Base-by-base conservation (phyloP, 2,329 filamentous ascomycete genomes). In the Oidium heveae region DNA sequence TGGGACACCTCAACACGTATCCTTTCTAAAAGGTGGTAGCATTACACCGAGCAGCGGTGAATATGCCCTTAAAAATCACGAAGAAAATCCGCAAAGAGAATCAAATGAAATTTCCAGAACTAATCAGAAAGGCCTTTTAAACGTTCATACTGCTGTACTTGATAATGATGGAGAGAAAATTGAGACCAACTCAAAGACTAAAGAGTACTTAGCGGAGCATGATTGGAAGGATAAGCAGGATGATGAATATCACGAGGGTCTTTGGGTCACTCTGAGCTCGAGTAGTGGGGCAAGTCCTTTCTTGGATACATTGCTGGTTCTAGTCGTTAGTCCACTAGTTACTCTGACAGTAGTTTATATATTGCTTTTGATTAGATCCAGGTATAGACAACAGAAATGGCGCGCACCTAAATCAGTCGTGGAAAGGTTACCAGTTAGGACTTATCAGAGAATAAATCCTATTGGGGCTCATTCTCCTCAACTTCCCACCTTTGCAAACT, bases 371-470 rank as follows among this genome's bases (percentile, higher is more conserved):
- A 72, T 96, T 39, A 82, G 91, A 55, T 88, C 88, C 50, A 82
- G 88, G 57, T 93, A 95, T 61, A 81, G 89, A 53, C 77, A 89
- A 57, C 77, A 89, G 58, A 77, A 89, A 61, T 98, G 91, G 89
- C 79, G 91, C 62, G 91, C 91, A n/a, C 91, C 91, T 5, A 98
- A 98, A 68, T 94, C 86, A 0, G 80, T 98, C 0, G 88, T 98
- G 18, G 88, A 95, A 61, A 81, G 84, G 56, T 74, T 98, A n/a
- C 91, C 91, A 1, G 87, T 98, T 15, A 80, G 89, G 56, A 96
- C 88, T 0, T 98, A 95, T 64, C 88, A 94, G 62, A 94, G 88
- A 0, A 84, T 94, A 37, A 71, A 76, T 2, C 74, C 77, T 1
- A n/a, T 36, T 6, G 77, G 79, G 1, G 66, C 77, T 66, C 68